These are phyloP conservation scores for Verticillium alfalfae DNA, from an alignment of 2,329 filamentous ascomycete species.

Conservation along the genomic window DNA sequence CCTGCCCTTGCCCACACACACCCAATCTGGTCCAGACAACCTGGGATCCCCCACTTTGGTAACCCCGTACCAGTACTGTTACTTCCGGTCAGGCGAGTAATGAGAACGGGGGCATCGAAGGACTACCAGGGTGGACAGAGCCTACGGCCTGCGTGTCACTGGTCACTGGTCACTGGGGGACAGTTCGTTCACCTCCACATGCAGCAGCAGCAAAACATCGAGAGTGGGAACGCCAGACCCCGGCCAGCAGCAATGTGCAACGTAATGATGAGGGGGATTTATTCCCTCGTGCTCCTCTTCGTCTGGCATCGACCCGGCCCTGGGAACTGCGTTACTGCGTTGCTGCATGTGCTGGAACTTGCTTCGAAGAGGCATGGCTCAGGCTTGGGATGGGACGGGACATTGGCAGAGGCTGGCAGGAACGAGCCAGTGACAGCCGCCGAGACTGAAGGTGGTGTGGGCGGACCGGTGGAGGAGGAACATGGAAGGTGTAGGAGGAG, in stretches of 20 bases:
- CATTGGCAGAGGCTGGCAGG: neutral
- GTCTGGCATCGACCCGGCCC: neutral
- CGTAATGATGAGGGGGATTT: neutral
- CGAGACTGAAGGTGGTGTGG: neutral
- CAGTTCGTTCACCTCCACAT: neutral
- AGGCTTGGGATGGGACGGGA: neutral
- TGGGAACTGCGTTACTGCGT: neutral
- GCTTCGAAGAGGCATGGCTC: neutral
- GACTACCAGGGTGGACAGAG: neutral
- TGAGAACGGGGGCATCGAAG: neutral
- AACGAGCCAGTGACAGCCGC: neutral
- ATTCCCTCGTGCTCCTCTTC: neutral
- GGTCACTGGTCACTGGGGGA: neutral
- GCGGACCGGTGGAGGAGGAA: neutral
- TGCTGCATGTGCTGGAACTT: neutral
- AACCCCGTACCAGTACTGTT: neutral
- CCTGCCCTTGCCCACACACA: neutral
- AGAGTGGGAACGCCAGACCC: neutral
- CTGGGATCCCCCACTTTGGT: neutral
- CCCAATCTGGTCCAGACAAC: neutral
- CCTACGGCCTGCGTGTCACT: neutral
- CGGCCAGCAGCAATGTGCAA: neutral
- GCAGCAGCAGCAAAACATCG: neutral
- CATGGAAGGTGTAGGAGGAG: neutral
- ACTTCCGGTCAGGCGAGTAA: neutral